Evolutionary conservation across 495 filamentous ascomycete genomes (phyloP), one percentile per base, ranked within the genome.

Genomic region (Lophium mytilinum): DNA sequence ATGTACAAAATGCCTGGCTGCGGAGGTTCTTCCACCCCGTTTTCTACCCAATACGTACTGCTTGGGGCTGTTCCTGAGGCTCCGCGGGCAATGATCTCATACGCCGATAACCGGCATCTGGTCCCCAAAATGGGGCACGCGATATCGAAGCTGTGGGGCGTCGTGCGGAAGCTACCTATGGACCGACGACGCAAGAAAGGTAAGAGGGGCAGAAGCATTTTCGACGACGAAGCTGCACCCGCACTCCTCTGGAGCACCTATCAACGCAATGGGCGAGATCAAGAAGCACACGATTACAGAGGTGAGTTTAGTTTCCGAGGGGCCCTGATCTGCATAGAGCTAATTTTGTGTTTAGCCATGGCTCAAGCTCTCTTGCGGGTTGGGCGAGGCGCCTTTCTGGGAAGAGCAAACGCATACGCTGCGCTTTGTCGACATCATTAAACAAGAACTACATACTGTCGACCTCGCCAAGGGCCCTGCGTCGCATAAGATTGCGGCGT

Each of bases 401-500:
- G 87, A 93, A 65, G 68, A 76, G 30, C 70, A 71, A 19, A 83
- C 78, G 40, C 79, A 89, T 61, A 81, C 80, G 57, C 80, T 95
- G 39, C 88, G 91, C 60, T 95, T 93, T 70, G 83, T 95, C 57
- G 91, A 97, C 73, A 93, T 95, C 71, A 88, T 83, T 71, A 80
- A 88, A 58, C 77, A 86, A 67, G 81, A 84, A 58, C 68, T 95
- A 40, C 90, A 94, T 72, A 74, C 75, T 35, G 76, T 96, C 55
- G 80, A 89, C 65, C 73, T 93, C n/a, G 72, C 68, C 36, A 70
- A 79, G 55, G 86, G 84, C 4, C 79, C 84, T 18, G 72, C 71
- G 12, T 84, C 86, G 40, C 74, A 91, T 65, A 79, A 75, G 54
- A 80, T 82, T 14, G 64, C 87, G 49, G 78, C 56, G 30, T 50